phyloP scores from a whole-genome alignment of 202 grass and related monocot species.

The Bolboschoenoplectus hybrid region DNA sequence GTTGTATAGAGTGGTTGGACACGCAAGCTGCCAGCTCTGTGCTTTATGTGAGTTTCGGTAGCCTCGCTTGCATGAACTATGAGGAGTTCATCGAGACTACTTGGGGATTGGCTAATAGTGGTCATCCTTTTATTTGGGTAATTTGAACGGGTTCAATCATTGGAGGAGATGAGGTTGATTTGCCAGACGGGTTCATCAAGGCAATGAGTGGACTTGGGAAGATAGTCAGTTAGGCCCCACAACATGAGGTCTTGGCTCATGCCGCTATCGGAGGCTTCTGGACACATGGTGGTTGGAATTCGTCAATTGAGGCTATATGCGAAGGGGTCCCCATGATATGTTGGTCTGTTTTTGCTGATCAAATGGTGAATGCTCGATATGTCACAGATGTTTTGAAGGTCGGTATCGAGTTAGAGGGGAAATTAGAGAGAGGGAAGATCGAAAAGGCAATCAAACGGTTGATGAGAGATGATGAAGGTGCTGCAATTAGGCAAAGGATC shows the following conservation, averaged over 20 bases:
- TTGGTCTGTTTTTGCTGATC: constrained; percentile 49
- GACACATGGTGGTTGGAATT: constrained; percentile 79
- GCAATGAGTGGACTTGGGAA: background rate
- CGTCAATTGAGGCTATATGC: constrained; percentile 52
- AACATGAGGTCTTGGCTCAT: constrained; percentile 59
- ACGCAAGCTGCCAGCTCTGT: constrained; percentile 25
- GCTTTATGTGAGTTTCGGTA: constrained; percentile 68
- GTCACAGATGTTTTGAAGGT: constrained; percentile 45
- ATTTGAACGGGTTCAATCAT: constrained; percentile 23
- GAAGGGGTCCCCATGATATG: constrained; percentile 76
- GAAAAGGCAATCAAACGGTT: constrained; percentile 36
- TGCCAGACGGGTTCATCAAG: constrained; percentile 31
- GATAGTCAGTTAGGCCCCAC: constrained; percentile 59
- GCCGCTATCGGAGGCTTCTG: constrained; percentile 43
- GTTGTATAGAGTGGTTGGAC: constrained; percentile 60
- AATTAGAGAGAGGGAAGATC: constrained; percentile 42
- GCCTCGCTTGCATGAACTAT: constrained; percentile 21
- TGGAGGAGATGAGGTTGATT: constrained; percentile 1
- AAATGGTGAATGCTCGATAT: constrained; percentile 66
- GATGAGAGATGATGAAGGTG: constrained; percentile 39
- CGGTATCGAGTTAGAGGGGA: constrained; percentile 47
- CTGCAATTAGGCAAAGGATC: constrained; percentile 45
- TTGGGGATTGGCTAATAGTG: constrained; percentile 35
- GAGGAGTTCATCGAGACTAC: constrained; percentile 36
- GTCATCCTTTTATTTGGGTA: constrained; percentile 43